Evolutionary conservation across 2,329 filamentous ascomycete genomes (phyloP).

Genomic region (Penicillium sp.): DNA sequence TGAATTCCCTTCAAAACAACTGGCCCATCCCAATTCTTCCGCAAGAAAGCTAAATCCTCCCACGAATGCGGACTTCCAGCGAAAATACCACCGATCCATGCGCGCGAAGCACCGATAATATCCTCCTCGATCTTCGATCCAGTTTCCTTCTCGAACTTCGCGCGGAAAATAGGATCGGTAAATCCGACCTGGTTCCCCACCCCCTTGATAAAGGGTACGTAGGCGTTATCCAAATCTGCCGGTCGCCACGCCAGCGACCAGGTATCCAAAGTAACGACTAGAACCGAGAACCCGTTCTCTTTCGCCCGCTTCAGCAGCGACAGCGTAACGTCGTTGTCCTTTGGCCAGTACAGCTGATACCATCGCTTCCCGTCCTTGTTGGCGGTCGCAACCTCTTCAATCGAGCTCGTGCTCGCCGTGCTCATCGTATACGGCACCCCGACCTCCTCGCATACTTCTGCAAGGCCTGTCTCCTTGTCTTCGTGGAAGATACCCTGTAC

Average conservation of each 20-base stretch:
- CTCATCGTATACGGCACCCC: slow-evolving; percentile 65
- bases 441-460: slow-evolving; percentile 59
- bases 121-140: slow-evolving; percentile 50
- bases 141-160: slow-evolving; percentile 52
- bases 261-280: slow-evolving; percentile 72
- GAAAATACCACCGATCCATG: slow-evolving; percentile 55
- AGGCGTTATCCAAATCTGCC: slow-evolving; percentile 60
- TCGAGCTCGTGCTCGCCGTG: slow-evolving; percentile 61
- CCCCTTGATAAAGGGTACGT: slow-evolving; percentile 55
- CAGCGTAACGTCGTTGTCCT: slow-evolving; percentile 61
- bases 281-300: slow-evolving; percentile 59
- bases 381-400: slow-evolving; percentile 64
- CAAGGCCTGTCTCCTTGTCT: slow-evolving; percentile 63
- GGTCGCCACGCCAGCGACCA: slow-evolving; percentile 67
- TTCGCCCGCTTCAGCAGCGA: slow-evolving; percentile 63
- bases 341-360: slow-evolving; percentile 75
- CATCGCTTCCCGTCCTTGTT: slow-evolving; percentile 59
- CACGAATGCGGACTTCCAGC: slow-evolving; percentile 56
- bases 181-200: slow-evolving; percentile 63
- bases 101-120: slow-evolving; percentile 48
- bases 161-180: slow-evolving; percentile 63
- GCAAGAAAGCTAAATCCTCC: slow-evolving; percentile 60
- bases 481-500: slow-evolving; percentile 66
- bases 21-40: slow-evolving; percentile 61
- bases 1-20: slow-evolving; percentile 62